Conservation (phyloP, 345 rosid genomes). For the Sisymbrium irio region DNA sequence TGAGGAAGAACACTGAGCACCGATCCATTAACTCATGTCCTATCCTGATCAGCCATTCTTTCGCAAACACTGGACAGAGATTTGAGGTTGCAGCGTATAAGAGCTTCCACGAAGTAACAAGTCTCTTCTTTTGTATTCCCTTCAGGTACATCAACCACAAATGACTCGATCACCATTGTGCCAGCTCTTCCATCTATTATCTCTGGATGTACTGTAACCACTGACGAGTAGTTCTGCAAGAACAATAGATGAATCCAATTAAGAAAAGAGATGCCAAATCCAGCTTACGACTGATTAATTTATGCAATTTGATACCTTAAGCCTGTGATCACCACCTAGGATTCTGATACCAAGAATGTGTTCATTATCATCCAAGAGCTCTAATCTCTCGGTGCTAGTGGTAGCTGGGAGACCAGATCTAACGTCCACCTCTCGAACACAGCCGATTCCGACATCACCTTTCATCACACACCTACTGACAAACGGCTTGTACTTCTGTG, state of each 20-base stretch:
- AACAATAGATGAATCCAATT: not conserved
- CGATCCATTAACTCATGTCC: constrained; percentile 28
- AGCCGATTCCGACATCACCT: constrained; percentile 80
- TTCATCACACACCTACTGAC: constrained; percentile 73
- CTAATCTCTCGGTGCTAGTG: constrained; percentile 82
- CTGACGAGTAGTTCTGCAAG: constrained; percentile 82
- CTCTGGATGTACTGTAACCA: constrained; percentile 87
- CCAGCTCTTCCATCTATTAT: constrained; percentile 73
- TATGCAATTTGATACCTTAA: constrained; percentile 38
- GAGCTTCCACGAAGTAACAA: constrained; percentile 79
- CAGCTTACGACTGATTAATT: no score
- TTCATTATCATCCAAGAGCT: constrained; percentile 77
- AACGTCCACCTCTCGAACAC: constrained; percentile 81
- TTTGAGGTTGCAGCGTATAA: constrained; percentile 82
- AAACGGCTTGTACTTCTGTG: constrained; percentile 88
- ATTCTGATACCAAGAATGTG: constrained; percentile 83
- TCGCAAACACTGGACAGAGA: constrained; percentile 82
- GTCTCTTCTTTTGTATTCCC: constrained; percentile 91
- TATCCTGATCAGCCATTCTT: constrained; percentile 73
- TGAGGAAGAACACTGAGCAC: constrained; percentile 17
- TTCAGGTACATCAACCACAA: constrained; percentile 84
- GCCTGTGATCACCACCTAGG: constrained; percentile 94
- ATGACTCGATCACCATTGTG: constrained; percentile 87
- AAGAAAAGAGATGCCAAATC: not conserved
- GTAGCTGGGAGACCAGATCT: constrained; percentile 96